A percentile compares a stretch with the other conserved stretches of the same genome.
These are phyloP conservation scores for Arthromyces matolae DNA, from an alignment of 768 basidiomycete genomes.

Conservation along the genomic window DNA sequence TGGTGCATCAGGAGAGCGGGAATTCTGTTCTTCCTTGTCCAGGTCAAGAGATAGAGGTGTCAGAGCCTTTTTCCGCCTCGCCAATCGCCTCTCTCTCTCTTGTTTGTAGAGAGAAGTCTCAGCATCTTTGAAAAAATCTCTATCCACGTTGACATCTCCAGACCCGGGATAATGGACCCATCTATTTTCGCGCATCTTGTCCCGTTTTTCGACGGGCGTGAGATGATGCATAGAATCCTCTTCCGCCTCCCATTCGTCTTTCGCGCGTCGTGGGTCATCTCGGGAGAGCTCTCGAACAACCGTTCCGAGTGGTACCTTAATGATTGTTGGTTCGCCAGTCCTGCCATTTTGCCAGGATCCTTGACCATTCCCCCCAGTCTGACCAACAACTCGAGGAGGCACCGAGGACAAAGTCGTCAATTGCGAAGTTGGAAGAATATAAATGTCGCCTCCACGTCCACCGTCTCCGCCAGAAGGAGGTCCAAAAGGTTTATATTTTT, in stretches of 20 bases:
- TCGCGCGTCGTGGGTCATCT: conserved; percentile 60
- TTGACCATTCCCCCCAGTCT: conserved; percentile 66
- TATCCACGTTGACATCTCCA: conserved; percentile 56
- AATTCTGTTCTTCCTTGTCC: conserved; percentile 45
- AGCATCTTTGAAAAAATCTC: conserved; percentile 69
- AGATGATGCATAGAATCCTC: conserved; percentile 54
- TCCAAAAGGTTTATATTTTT: conserved; percentile 78
- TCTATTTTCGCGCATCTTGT: conserved; percentile 58
- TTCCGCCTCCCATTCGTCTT: conserved; percentile 73
- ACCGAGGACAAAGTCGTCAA: conserved; percentile 78
- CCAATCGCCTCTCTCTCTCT: conserved; percentile 56
- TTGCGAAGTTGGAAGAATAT: conserved; percentile 72
- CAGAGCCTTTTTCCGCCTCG: conserved; percentile 39
- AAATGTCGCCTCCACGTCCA: conserved; percentile 84
- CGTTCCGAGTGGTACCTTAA: conserved; percentile 88
- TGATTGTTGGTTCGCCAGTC: conserved; percentile 64
- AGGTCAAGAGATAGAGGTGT: conserved; percentile 59
- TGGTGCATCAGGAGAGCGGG: conserved; percentile 54
- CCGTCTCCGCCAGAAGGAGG: conserved; percentile 95
- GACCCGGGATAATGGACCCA: conserved; percentile 82
- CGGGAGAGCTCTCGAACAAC: conserved; percentile 73
- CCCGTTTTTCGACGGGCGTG: conserved; percentile 41
- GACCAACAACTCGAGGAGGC: conserved; percentile 61
- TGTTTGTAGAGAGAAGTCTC: conserved; percentile 57
- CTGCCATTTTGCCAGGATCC: conserved; percentile 88